Base-by-base conservation (phyloP, 257 asterid genomes). In the Ballota nigra region DNA sequence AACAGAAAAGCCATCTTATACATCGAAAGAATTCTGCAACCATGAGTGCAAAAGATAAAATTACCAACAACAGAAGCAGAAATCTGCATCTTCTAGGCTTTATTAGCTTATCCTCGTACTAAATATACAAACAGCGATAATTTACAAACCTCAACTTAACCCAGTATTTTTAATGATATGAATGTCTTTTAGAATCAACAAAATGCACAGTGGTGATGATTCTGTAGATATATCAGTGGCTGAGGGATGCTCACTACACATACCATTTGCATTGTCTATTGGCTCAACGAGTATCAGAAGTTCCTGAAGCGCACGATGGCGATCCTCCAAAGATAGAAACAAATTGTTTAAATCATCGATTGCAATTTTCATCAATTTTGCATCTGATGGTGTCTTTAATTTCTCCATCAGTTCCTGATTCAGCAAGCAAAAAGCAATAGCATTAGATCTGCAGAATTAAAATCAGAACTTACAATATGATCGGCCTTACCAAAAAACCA, bases 201-300 rank as follows among this genome's bases (percentile, higher is more conserved):
- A 64, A 6, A 22, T 15, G 33, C 10, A 22, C 9, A 64, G 26
- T 16, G 23, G 29, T 5, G n/a, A 53, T 33, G 65, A 52, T 24
- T 77, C 60, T 15, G 22, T 19, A 51, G 53, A 61, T 67, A 64
- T 59, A 56, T 49, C n/a, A 8, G 38, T 40, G 33, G 43, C 20
- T 16, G 63, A 33, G 62, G 61, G 49, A 31, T 22, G 63, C 29
- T 34, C 15, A 68, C 40, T 7, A 74, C 10, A 62, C 77, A 43
- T 76, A 92, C 98, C 96, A 71, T 85, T 89, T 52, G 98, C 98
- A 76, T 89, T 92, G 64, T 92, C 94, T 73, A 92, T 86, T 64
- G 93, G 96, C 89, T 89, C 97, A 72, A 89, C 98, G 58, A 92
- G 94, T 65, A 83, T 69, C 72, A 88, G 80, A 55, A 92, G 96